phyloP scores from a whole-genome alignment of 345 rosid genomes.

The Geranium brycei region DNA sequence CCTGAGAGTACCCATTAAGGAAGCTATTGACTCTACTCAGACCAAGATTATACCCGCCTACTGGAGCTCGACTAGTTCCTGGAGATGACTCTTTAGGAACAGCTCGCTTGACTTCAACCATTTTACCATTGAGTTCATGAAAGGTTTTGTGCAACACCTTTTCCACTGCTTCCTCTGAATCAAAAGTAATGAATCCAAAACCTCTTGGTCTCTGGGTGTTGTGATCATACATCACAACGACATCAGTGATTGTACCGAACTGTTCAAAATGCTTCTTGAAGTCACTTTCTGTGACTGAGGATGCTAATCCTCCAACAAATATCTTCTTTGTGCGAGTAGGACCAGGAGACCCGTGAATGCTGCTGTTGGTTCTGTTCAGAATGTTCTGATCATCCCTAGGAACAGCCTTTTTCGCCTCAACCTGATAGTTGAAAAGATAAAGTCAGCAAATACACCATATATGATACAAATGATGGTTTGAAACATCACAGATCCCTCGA shows the following conservation, averaged over 20 bases:
- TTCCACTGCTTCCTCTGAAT: constrained; percentile 75
- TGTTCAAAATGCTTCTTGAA: constrained; percentile 74
- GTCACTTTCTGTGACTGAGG: constrained; percentile 65
- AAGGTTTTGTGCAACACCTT: constrained; percentile 62
- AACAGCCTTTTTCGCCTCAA: constrained; percentile 96
- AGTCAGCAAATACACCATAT: not conserved
- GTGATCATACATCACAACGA: constrained; percentile 91
- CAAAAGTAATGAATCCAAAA: constrained; percentile 79
- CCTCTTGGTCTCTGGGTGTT: constrained; percentile 90
- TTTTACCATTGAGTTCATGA: constrained; percentile 83
- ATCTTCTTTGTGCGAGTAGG: constrained; percentile 64
- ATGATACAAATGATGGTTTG: constrained; percentile 28
- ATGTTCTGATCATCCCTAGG: constrained; percentile 74
- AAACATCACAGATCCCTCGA: too few relatives aligned
- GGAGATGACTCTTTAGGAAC: constrained; percentile 79
- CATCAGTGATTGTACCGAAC: constrained; percentile 76
- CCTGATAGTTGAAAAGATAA: constrained; percentile 32
- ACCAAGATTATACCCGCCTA: constrained; percentile 47
- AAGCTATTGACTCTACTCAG: constrained; percentile 47
- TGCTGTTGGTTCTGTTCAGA: constrained; percentile 36
- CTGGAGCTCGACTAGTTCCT: constrained; percentile 49
- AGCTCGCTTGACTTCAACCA: constrained; percentile 93
- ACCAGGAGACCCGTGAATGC: constrained; percentile 57
- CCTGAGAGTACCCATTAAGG: constrained; percentile 44
- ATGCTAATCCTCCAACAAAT: constrained; percentile 89